These are phyloP conservation scores for Myxozyma neglecta DNA, from an alignment of 805 yeast species.

Conservation along the genomic window DNA sequence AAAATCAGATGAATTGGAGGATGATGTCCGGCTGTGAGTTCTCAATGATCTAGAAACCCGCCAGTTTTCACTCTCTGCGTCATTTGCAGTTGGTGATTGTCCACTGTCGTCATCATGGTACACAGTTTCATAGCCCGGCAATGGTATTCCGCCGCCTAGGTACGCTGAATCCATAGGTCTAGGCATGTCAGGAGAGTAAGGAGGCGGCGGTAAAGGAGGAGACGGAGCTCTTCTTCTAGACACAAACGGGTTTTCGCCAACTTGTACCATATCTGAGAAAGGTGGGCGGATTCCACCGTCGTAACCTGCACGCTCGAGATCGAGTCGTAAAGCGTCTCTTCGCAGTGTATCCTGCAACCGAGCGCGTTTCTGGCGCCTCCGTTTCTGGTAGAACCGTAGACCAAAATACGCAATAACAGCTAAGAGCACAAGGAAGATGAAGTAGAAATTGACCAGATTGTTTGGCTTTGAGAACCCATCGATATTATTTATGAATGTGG, in stretches of 20 bases:
- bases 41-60: not conserved
- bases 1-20: no score
- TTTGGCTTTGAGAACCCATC: constrained; percentile 26
- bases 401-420: constrained; percentile 24
- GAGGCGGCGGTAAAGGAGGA: constrained; percentile 20
- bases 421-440: constrained; percentile 20
- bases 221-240: not conserved
- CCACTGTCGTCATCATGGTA: constrained; percentile 13
- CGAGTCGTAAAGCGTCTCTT: constrained; percentile 20
- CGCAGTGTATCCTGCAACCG: constrained; percentile 4
- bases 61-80: not conserved
- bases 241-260: not conserved
- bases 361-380: constrained; percentile 5
- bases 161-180: constrained; percentile 20
- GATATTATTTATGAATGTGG: constrained; percentile 13
- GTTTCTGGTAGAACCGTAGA: constrained; percentile 14
- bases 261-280: constrained; percentile 8
- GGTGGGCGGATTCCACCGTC: not conserved
- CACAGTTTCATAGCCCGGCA: constrained; percentile 19
- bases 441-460: constrained; percentile 23
- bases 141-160: constrained; percentile 20
- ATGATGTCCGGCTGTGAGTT: no score
- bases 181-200: constrained; percentile 11
- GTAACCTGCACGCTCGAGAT: constrained; percentile 8
- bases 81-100: not conserved